Evolutionary conservation across 192 early-diverging fungal genomes (phyloP), one percentile per base, ranked within the genome.

Genomic region (Entophlyctis helioformis): DNA sequence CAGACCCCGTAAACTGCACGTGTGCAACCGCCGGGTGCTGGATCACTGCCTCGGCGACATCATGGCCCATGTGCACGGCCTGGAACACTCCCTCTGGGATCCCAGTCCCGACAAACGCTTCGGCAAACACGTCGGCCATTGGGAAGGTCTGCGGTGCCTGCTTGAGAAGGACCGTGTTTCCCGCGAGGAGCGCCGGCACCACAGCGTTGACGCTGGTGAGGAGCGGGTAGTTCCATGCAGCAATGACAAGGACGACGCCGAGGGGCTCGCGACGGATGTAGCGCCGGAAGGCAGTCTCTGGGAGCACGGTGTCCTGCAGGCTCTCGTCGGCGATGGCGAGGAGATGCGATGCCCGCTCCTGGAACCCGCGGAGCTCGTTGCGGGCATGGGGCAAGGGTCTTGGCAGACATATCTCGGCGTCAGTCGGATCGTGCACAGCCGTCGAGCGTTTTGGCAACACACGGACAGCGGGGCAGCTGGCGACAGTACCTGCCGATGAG

Each of bases 211-310:
- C 75, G 38, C 74, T 62, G 12, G 80, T 76, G 24, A 89, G 53
- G 58, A 85, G 85, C 25, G 86, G 86, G 54, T 85, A 89, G 47
- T 89, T 89, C 86, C 86, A 89, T 7, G 86, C 72, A 28, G 74
- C 59, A 55, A 79, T 69, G 6, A 79, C 67, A 23, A 78, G 57
- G 15, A 79, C 63, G n/a, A 73, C 65, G 19, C 84, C 86, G 1
- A 86, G 42, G 2, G 86, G 79, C 21, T 85, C 86, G 42, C 81
- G 80, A 1, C 72, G 59, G 32, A 84, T 81, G 44, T 72, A 86
- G 0, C 79, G 57, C 43, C 57, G 69, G 48, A 82, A 83, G 22
- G 66, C 69, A 10, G 65, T 53, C 41, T 57, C 71, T 18, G 54
- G 54, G 36, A 81, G 57, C 34, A 65, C 51, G 1, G 66, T 66